Evolutionary conservation across 2,329 filamentous ascomycete species (phyloP), one percentile per base, ranked within the genome.

Genomic region (Aureobasidium sp.): DNA sequence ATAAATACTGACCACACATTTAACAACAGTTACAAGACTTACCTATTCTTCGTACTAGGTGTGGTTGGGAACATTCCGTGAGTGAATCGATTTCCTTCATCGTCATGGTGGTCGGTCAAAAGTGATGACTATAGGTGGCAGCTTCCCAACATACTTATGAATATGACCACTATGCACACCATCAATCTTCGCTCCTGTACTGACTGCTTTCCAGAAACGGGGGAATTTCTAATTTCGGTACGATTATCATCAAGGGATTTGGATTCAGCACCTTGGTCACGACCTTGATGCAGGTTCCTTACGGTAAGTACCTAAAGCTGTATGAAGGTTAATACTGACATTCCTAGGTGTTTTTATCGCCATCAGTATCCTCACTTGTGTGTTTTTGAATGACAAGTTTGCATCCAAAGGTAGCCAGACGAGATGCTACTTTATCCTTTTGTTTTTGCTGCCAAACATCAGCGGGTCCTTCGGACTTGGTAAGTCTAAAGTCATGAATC

Each of bases 371-470:
- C 67, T 80, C 3, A 68, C 68, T 2, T 80, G 78, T 57, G 77
- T 79, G 5, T 79, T 73, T 53, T 69, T 80, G 6, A 80, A 80
- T 44, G 74, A 80, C 64, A 72, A 76, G 17, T 64, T 65, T 42
- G 53, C 65, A 12, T 37, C 55, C 2, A 64, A 64, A 41, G 62
- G 63, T 15, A 61, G 58, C 17, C 64, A 65, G 46, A 65, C 63
- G 27, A 56, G 64, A 4, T 62, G 62, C 57, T 64, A 65, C 26
- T 65, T 66, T 20, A 61, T 66, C 44, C 59, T 66, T 13, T 36
- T 66, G 9, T 58, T 84, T 67, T 78, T 86, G 64, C 67, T 81
- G n/a, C 84, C 82, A 1, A 85, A 84, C 42, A 80, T 86, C 64
- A 79, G 79, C 1, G 84, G 84, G 0, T 78, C 82, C 0, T 80